Percentiles rank a stretch among this genome's conserved stretches.
phyloP scores from a whole-genome alignment of 805 yeast genomes.

The Candida anglica region DNA sequence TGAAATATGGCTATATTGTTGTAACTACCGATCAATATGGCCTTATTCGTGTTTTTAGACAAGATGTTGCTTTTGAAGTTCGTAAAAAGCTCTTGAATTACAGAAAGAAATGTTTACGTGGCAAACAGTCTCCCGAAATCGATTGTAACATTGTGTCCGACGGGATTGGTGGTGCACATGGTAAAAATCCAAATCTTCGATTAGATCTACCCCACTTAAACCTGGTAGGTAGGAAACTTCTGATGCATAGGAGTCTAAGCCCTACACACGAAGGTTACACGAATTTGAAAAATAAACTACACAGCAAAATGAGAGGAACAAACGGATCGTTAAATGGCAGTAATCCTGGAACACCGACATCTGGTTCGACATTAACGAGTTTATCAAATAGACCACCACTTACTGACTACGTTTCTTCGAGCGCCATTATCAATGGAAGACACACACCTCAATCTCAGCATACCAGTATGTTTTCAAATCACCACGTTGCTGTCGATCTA shows the following conservation, averaged over 20 bases:
- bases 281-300: constrained; percentile 5
- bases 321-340: constrained; percentile 1
- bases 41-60: constrained; percentile 69
- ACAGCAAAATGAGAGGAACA: constrained; percentile 4
- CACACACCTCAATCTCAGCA: neutral
- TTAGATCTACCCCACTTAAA: too few relatives aligned
- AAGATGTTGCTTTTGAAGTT: constrained; percentile 59
- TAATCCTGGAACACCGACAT: neutral
- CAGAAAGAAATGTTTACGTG: constrained; percentile 1
- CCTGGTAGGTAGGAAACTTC: constrained; percentile 1
- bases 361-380: neutral
- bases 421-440: neutral
- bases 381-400: neutral
- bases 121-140: too few relatives aligned
- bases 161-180: too few relatives aligned
- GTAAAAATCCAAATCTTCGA: too few relatives aligned
- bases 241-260: constrained; percentile 5
- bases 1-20: constrained; percentile 44
- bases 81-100: constrained; percentile 17
- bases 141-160: too few relatives aligned
- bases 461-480: neutral
- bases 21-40: constrained; percentile 79
- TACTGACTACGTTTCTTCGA: constrained; percentile 7
- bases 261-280: constrained; percentile 3
- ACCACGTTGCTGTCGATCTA: neutral